Evolutionary conservation across 2,329 filamentous ascomycete genomes (phyloP).

Genomic region (Colletotrichum sp.): DNA sequence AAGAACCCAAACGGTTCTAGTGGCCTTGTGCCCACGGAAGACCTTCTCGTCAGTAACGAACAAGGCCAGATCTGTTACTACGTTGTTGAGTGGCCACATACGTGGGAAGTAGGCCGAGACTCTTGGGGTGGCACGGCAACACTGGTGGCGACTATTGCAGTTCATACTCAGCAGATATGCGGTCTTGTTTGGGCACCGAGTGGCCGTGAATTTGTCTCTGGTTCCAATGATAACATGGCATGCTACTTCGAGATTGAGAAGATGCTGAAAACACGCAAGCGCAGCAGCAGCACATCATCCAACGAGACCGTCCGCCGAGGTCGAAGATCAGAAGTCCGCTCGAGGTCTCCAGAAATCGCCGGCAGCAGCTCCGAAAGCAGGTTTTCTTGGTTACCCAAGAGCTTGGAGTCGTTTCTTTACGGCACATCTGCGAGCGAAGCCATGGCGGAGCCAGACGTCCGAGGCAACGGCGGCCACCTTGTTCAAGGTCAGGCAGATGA

Average conservation of each 20-base stretch:
- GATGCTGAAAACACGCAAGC: slow-evolving; percentile 43
- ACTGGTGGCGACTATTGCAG: slow-evolving; percentile 75
- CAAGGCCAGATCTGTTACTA: slow-evolving; percentile 86
- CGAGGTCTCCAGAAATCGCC: not conserved
- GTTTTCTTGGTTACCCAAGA: not conserved
- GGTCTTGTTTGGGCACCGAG: slow-evolving; percentile 87
- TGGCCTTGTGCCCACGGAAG: slow-evolving; percentile 71
- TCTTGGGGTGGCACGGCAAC: slow-evolving; percentile 81
- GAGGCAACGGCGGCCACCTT: slow-evolving; percentile 30
- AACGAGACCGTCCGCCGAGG: not conserved
- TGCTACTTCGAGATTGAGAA: slow-evolving; percentile 77
- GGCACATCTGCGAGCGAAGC: not conserved
- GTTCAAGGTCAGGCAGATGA: slow-evolving; percentile 33
- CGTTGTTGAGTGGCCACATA: slow-evolving; percentile 80
- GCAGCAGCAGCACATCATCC: slow-evolving; percentile 7
- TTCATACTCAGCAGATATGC: slow-evolving; percentile 90
- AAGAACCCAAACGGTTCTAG: slow-evolving; percentile 51
- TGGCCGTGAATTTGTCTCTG: slow-evolving; percentile 80
- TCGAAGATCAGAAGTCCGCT: not conserved
- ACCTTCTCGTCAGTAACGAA: slow-evolving; percentile 87
- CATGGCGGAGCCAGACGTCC: not conserved
- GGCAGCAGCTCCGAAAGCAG: not conserved
- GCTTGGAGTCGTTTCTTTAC: not conserved
- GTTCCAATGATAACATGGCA: slow-evolving; percentile 91
- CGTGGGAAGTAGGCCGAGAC: slow-evolving; percentile 66